Conservation (phyloP, 768 basidiomycete species). For the Mrakia gelida region DNA sequence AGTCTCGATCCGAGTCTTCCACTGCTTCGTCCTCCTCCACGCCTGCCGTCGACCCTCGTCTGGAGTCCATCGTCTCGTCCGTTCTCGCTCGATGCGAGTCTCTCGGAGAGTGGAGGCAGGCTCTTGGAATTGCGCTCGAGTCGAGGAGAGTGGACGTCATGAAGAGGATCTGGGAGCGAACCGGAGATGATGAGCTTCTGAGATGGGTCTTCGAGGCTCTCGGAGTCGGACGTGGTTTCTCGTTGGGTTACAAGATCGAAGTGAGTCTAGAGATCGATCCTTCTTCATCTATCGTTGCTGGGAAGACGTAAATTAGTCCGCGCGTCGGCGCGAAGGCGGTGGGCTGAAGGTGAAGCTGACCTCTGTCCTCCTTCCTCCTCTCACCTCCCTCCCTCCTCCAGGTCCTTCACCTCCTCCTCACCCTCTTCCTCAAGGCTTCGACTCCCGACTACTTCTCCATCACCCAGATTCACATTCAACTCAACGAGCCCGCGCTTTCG, state of each 20-base stretch:
- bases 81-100: constrained; percentile 48
- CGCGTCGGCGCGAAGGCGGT: neutral
- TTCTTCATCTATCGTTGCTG: too few species aligned
- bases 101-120: constrained; percentile 50
- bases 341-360: neutral
- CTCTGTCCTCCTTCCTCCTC: neutral
- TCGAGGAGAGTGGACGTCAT: constrained; percentile 83
- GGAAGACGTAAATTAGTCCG: too few species aligned
- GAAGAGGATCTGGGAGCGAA: constrained; percentile 65
- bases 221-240: constrained; percentile 71
- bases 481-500: constrained; percentile 75
- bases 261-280: neutral
- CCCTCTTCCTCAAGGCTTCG: constrained; percentile 60
- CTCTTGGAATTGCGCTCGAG: constrained; percentile 91
- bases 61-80: constrained; percentile 79
- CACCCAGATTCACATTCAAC: constrained; percentile 82
- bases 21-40: constrained; percentile 37
- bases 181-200: constrained; percentile 70
- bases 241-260: constrained; percentile 23
- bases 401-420: constrained; percentile 54
- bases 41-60: constrained; percentile 60
- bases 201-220: constrained; percentile 90
- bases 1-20: constrained; percentile 50
- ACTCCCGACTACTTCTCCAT: constrained; percentile 69
- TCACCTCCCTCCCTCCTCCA: constrained; percentile 30